Percentiles rank a stretch among this genome's conserved stretches.
Evolutionary conservation across 176 grass and related monocot species (phyloP).

Genomic region (Thalia dealbata): DNA sequence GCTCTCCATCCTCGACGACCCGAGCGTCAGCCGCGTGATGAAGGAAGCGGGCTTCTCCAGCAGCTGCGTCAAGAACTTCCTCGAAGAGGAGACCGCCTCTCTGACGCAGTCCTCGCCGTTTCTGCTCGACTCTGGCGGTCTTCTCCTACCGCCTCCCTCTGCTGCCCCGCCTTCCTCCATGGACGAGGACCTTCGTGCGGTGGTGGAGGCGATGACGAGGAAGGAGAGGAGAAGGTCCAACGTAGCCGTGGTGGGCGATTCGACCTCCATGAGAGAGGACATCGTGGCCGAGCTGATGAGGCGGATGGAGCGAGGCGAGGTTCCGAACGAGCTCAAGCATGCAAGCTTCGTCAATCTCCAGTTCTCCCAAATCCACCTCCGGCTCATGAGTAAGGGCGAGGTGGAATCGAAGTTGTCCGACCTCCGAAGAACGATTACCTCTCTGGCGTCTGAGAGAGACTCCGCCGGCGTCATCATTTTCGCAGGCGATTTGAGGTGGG

Average conservation of each 20-base stretch:
- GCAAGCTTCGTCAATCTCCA: constrained; percentile 57
- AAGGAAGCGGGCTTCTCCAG: constrained; percentile 82
- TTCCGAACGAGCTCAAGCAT: constrained; percentile 48
- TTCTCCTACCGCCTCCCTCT: background rate
- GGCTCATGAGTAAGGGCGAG: constrained; percentile 52
- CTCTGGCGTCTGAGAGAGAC: constrained; percentile 15
- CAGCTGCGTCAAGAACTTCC: constrained; percentile 61
- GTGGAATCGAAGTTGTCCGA: constrained; percentile 54
- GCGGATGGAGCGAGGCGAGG: constrained; percentile 53
- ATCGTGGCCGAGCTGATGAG: constrained; percentile 44
- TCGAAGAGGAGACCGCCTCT: constrained; percentile 50
- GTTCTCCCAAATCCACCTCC: constrained; percentile 59
- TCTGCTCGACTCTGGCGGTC: constrained; percentile 4
- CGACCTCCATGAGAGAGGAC: constrained; percentile 42
- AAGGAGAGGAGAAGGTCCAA: constrained; percentile 36
- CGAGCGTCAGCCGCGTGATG: constrained; percentile 85
- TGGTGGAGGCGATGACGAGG: constrained; percentile 61
- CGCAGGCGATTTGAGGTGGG: constrained; percentile 72
- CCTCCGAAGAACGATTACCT: constrained; percentile 51
- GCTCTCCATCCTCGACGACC: constrained; percentile 86
- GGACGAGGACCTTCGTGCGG: constrained; percentile 40
- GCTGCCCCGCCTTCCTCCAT: background rate
- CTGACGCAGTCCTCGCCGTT: constrained; percentile 16
- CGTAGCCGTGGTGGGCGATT: constrained; percentile 67
- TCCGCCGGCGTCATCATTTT: constrained; percentile 36